Conservation (phyloP, 2,329 filamentous ascomycete species). For the Verticillium tricorpus region DNA sequence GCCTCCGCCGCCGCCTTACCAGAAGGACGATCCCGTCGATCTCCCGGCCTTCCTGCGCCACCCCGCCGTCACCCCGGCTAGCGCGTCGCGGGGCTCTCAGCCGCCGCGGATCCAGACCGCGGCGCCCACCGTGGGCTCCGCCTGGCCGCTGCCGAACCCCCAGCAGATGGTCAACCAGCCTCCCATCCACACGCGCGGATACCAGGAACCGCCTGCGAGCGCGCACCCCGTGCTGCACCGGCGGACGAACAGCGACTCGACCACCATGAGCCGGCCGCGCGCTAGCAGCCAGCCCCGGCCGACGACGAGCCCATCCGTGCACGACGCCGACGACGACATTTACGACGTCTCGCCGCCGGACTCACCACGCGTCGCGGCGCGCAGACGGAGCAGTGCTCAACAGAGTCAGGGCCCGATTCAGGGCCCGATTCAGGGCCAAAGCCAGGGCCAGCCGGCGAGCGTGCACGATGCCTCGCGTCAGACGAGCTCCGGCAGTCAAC, state of each 20-base stretch:
- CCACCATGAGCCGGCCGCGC: conserved; percentile 7
- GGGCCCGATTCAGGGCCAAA: background rate
- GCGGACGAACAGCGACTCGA: conserved; percentile 8
- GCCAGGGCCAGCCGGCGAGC: background rate
- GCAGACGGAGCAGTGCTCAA: background rate
- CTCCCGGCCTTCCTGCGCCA: conserved; percentile 53
- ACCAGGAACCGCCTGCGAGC: conserved; percentile 2
- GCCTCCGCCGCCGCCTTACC: conserved; percentile 77
- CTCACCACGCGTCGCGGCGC: conserved; percentile 25
- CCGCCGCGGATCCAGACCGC: conserved; percentile 17
- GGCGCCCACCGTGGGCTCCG: conserved; percentile 8
- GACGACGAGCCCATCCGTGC: conserved; percentile 5
- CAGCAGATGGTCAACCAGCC: conserved; percentile 7
- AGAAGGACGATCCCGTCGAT: conserved; percentile 57
- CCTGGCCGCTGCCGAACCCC: conserved; percentile 9
- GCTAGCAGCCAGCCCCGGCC: conserved; percentile 8
- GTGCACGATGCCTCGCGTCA: background rate
- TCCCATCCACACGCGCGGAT: background rate
- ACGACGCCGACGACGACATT: conserved; percentile 25
- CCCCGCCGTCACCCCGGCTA: conserved; percentile 32
- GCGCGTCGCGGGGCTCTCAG: conserved; percentile 16
- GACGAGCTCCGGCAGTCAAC: background rate
- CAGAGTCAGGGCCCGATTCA: background rate
- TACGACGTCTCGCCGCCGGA: conserved; percentile 44
- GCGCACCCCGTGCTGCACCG: conserved; percentile 1